phyloP scores from a whole-genome alignment of 179 eudicot genomes.

The Beta lomatogona region DNA sequence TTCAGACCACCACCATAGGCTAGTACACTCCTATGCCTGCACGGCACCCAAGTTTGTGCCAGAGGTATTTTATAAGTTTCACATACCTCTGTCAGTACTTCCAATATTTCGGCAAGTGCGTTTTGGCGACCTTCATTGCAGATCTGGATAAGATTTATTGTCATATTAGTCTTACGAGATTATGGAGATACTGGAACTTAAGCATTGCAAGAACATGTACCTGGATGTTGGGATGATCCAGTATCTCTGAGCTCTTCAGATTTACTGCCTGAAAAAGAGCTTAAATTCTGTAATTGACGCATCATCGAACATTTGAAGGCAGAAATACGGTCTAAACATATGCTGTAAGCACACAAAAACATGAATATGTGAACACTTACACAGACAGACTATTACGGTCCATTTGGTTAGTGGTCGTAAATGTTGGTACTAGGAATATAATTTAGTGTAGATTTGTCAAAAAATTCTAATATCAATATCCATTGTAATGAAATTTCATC shows the following conservation, averaged over 20 bases:
- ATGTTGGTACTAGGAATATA: too few species aligned
- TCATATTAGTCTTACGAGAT: constrained; percentile 21
- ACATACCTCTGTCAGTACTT: constrained; percentile 81
- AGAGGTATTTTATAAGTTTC: constrained; percentile 83
- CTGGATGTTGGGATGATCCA: constrained; percentile 78
- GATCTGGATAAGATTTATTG: constrained; percentile 54
- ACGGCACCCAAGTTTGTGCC: constrained; percentile 99
- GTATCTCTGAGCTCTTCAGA: constrained; percentile 85
- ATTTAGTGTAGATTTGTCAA: too few species aligned
- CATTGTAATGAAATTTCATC: too few species aligned
- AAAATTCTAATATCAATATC: too few species aligned
- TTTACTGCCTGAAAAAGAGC: constrained; percentile 84
- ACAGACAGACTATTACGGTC: background rate
- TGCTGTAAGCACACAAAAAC: too few species aligned
- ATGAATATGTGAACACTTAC: too few species aligned
- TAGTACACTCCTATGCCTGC: constrained; percentile 84
- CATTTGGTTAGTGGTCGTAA: too few species aligned
- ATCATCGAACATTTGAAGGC: constrained; percentile 22
- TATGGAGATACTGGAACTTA: constrained; percentile 9
- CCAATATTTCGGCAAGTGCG: constrained; percentile 82
- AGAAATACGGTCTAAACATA: background rate
- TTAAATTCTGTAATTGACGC: constrained; percentile 32
- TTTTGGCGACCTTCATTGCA: constrained; percentile 93
- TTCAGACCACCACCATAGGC: constrained; percentile 81
- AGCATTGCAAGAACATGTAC: constrained; percentile 35